Conservation (phyloP, 2,329 filamentous ascomycete species). For the Akanthomyces dipterigenus region DNA sequence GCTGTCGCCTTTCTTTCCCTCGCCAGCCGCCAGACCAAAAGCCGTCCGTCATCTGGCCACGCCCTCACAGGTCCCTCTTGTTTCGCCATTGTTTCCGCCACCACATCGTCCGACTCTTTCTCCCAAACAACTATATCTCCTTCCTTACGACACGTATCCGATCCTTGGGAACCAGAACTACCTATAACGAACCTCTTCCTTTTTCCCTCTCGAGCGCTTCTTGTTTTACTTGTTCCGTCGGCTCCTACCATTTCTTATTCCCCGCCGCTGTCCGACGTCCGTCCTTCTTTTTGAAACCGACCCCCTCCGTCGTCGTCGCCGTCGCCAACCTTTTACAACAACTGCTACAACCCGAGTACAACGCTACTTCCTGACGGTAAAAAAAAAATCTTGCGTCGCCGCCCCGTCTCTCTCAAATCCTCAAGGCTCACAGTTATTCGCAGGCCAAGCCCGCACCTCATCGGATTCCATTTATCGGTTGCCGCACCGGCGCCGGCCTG, state of each 20-base stretch:
- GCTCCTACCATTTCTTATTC: neutral
- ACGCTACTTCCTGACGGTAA: neutral
- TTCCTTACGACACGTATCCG: neutral
- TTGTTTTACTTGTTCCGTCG: neutral
- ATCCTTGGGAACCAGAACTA: neutral
- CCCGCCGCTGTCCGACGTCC: neutral
- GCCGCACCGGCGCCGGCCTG: neutral
- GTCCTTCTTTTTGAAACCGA: neutral
- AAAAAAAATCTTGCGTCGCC: too few species aligned
- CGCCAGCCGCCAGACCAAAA: neutral
- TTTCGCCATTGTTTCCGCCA: slow-evolving; percentile 5
- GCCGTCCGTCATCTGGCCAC: neutral
- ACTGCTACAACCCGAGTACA: neutral
- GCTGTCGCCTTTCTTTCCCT: neutral
- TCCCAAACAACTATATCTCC: neutral
- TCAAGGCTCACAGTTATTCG: neutral
- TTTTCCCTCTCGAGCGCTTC: neutral
- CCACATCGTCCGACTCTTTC: neutral
- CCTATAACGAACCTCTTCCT: neutral
- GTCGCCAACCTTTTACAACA: neutral
- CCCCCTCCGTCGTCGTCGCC: neutral
- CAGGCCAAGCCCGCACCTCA: neutral
- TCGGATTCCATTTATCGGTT: neutral
- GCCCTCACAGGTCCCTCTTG: neutral
- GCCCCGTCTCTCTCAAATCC: neutral